Conservation (phyloP, 495 filamentous ascomycete genomes). For the Penicillium manginii region DNA sequence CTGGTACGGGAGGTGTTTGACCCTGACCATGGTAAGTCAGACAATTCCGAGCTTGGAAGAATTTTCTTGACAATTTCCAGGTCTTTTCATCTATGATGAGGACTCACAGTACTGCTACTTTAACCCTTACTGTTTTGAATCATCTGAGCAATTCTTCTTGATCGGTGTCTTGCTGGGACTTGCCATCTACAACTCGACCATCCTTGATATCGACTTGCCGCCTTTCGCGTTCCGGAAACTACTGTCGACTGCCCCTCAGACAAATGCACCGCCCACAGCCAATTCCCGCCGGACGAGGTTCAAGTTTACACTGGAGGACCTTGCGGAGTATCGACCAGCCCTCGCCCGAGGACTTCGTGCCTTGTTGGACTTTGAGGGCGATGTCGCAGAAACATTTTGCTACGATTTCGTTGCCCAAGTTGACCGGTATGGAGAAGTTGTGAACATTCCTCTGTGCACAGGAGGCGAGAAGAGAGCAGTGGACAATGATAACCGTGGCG, state of each 20-base stretch:
- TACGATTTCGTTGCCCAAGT: slow-evolving; percentile 80
- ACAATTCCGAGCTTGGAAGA: neutral
- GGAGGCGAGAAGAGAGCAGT: slow-evolving; percentile 77
- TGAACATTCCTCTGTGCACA: slow-evolving; percentile 69
- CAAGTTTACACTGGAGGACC: slow-evolving; percentile 78
- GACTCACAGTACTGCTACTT: slow-evolving; percentile 95
- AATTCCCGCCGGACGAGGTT: slow-evolving; percentile 60
- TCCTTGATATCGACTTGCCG: slow-evolving; percentile 86
- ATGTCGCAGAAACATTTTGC: slow-evolving; percentile 81
- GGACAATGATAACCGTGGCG: slow-evolving; percentile 80
- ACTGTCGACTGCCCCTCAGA: slow-evolving; percentile 68
- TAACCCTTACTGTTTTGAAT: slow-evolving; percentile 89
- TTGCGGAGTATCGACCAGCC: slow-evolving; percentile 79
- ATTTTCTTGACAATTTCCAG: slow-evolving; percentile 45
- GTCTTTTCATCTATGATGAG: slow-evolving; percentile 92
- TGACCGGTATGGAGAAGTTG: slow-evolving; percentile 74
- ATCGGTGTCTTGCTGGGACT: slow-evolving; percentile 88
- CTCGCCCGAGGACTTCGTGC: slow-evolving; percentile 77
- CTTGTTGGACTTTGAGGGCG: slow-evolving; percentile 81
- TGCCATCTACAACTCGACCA: slow-evolving; percentile 96
- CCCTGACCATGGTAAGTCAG: slow-evolving; percentile 77
- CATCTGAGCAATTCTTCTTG: slow-evolving; percentile 90
- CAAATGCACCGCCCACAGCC: slow-evolving; percentile 52
- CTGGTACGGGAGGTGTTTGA: slow-evolving; percentile 92
- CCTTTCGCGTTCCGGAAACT: slow-evolving; percentile 94